Base-by-base conservation (phyloP, 179 eudicot genomes). In the Kewa caespitosa region DNA sequence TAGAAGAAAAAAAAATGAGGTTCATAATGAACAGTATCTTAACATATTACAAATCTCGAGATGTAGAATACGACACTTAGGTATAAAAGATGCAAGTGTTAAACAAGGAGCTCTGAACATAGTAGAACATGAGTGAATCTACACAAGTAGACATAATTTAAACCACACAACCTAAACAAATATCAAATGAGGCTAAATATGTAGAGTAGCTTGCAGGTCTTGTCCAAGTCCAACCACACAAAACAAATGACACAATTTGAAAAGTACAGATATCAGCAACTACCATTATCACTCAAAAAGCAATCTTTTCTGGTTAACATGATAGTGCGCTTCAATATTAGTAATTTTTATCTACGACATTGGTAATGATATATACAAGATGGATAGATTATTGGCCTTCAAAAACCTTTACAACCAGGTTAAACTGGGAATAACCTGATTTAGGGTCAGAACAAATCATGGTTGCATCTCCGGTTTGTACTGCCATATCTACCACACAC, bases 81-180 rank as follows among this genome's bases (percentile, higher is more conserved):
- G 59, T 22, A 37, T 38, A 75, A 73, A 72, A 11, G 39, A 66
- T 12, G 70, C 62, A 72, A 48, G 74, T 69, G 67, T 32, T 22
- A 77, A 39, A 38, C 59, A 68, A 4, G 38, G 64, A 52, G 63
- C 43, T 69, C 71, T 25, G 46, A 20, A 64, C n/a, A 64, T 31
- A 71, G 36, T 38, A 76, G 17, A 30, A 80, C 14, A 52, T 25
- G 41, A n/a, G 67, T 38, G 41, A 74, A 63, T 62, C 37, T 36
- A 36, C 25, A 31, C 27, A 68, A 50, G n/a, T n/a, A 60, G 23
- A 50, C 68, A 63, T 22, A 28, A 78, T 28, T 20, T 32, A 63
- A 41, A 70, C 25, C 63, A 60, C 2, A 23, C 72, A 65, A 57
- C 48, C 36, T 59, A 23, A n/a, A 66, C 38, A 38, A 48, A 32